Percentiles rank a stretch among this genome's conserved stretches.
Evolutionary conservation across 257 asterid genomes (phyloP).

Genomic region (Nicotiana benthamiana): DNA sequence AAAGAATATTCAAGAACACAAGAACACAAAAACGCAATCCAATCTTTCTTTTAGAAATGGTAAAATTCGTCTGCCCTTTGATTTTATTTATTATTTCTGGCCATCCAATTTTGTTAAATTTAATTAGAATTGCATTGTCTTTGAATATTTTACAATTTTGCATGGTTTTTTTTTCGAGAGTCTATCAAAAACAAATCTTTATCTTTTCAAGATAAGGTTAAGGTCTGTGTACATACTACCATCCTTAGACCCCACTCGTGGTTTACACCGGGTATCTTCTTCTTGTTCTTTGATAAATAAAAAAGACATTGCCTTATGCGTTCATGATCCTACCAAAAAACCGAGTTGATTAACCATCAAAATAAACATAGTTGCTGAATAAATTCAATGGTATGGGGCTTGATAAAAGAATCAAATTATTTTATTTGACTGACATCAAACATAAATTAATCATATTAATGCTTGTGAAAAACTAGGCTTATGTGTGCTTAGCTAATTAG

Average conservation of each 20-base stretch:
- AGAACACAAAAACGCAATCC: slow-evolving; percentile 36
- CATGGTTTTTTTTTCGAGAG: neutral
- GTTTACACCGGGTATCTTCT: no score
- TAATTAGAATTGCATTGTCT: neutral
- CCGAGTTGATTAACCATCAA: neutral
- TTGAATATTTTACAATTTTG: neutral
- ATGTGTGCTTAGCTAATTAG: neutral
- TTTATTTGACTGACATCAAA: neutral
- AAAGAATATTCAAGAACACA: slow-evolving; percentile 22
- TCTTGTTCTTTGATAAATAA: neutral
- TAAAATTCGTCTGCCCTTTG: slow-evolving; percentile 11
- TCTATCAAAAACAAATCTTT: no score
- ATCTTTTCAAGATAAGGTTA: no score
- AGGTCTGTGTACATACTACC: no score
- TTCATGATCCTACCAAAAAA: neutral
- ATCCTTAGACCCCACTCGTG: no score
- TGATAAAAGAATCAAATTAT: neutral
- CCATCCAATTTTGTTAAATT: neutral
- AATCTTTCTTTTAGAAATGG: slow-evolving; percentile 52
- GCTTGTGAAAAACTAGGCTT: neutral
- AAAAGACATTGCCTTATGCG: neutral
- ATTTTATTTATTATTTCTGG: neutral
- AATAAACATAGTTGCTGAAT: neutral
- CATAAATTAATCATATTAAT: neutral
- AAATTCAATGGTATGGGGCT: neutral